Evolutionary conservation across 1,284 basidiomycete species (phyloP), one percentile per base, ranked within the genome.

Genomic region (Earliella scabrosa): DNA sequence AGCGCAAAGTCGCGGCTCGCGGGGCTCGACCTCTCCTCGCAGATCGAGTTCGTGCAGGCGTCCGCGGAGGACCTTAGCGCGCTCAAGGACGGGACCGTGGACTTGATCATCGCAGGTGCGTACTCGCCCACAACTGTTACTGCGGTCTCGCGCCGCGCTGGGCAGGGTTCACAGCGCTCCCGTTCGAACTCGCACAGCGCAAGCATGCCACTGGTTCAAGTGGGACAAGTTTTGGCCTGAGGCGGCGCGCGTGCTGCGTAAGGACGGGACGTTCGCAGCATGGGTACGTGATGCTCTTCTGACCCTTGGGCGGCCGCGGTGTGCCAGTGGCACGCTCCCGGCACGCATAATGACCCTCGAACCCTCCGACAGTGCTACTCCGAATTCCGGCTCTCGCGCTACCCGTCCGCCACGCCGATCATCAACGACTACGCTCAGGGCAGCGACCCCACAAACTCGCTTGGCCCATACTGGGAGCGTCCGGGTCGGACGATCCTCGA

Each of bases 141-240:
- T n/a, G n/a, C n/a, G 13, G 13, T 31, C 29, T 31, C 7, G 29
- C 29, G 7, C 6, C 13, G 29, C 7, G 29, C 7, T 31, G 13
- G 6, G 6, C 29, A 7, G 29, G 13, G 29, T 13, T 31, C 7
- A 31, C 29, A 13, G 29, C 29, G 29, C 7, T 7, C 29, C 6
- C 13, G 13, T 31, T 31, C 7, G 29, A 13, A 51, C 6, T 20
- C 29, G 29, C 5, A 3, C 46, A 90, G 92, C 89, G 1, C 93
- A 95, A 72, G 86, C 93, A 0, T 86, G 87, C 0, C 93, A 97
- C 69, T 95, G 93, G 93, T 95, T 95, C 68, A 79, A 94, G 66
- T 91, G 90, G 80, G 67, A 71, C 3, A 81, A 77, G 57, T 77
- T 89, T 6, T 95, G 93, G 90, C 80, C 78, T 0, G 86, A 93